A percentile compares a stretch with the other conserved stretches of the same genome.
These are phyloP conservation scores for Zanthoxylum bungeanum DNA, from an alignment of 345 rosid species.

Conservation along the genomic window DNA sequence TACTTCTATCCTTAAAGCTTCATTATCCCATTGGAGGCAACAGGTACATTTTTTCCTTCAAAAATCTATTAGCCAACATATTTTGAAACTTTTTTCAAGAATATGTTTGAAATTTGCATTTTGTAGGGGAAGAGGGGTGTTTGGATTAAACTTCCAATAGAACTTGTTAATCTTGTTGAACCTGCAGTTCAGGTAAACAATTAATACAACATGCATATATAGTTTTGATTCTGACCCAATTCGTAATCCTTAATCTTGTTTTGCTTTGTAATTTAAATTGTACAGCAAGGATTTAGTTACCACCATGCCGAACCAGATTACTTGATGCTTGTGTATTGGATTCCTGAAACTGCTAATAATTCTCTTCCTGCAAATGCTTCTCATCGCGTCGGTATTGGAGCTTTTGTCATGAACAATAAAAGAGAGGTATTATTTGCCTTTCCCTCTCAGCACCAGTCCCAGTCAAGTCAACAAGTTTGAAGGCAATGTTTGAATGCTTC, in stretches of 20 bases:
- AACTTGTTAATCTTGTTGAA: constrained; percentile 47
- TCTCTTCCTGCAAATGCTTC: constrained; percentile 71
- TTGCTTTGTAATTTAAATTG: background rate
- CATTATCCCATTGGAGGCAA: constrained; percentile 47
- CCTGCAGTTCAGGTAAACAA: constrained; percentile 40
- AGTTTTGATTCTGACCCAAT: background rate
- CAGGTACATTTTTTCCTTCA: constrained; percentile 25
- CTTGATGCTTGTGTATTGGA: constrained; percentile 79
- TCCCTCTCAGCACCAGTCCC: too few relatives aligned
- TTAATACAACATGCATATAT: too few relatives aligned
- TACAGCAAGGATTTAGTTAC: constrained; percentile 65
- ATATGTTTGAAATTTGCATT: background rate
- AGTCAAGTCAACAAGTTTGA: background rate
- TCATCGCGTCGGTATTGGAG: constrained; percentile 71
- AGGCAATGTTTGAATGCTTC: background rate
- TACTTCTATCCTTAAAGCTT: constrained; percentile 41
- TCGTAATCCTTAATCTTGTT: constrained; percentile 4
- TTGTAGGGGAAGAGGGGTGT: constrained; percentile 65
- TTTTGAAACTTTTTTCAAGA: too few relatives aligned
- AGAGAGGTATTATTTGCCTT: constrained; percentile 52
- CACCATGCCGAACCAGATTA: constrained; percentile 73
- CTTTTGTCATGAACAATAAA: constrained; percentile 51
- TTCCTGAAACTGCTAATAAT: constrained; percentile 33
- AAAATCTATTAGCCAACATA: too few relatives aligned
- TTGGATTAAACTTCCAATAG: constrained; percentile 70